Evolutionary conservation across 177 flowering plant genomes (phyloP).

Genomic region (Tripterygium wilfordii): DNA sequence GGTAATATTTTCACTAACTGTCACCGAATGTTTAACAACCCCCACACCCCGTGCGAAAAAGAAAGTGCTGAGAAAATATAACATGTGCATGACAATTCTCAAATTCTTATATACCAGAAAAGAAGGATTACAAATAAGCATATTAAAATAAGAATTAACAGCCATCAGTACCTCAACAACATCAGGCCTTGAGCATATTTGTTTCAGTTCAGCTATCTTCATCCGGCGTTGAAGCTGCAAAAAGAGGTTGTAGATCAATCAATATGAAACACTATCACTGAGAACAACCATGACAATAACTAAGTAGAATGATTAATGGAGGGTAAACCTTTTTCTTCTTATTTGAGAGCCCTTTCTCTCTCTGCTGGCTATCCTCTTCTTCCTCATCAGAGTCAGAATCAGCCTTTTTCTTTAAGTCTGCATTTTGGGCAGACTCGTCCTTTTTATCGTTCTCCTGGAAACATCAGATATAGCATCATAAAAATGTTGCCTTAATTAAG

Average conservation of each 20-base stretch:
- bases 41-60: no score
- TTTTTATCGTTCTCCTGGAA: slow-evolving; percentile 62
- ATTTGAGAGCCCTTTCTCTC: slow-evolving; percentile 86
- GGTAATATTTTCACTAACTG: no score
- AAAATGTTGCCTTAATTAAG: not conserved
- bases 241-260: not conserved
- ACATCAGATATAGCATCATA: not conserved
- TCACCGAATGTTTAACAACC: no score
- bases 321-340: slow-evolving; percentile 86
- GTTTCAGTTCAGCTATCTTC: slow-evolving; percentile 97
- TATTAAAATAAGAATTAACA: no score
- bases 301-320: not conserved
- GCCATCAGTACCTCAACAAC: slow-evolving; percentile 77
- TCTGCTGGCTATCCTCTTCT: slow-evolving; percentile 65
- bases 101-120: no score
- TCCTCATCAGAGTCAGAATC: slow-evolving; percentile 92
- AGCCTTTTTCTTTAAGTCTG: slow-evolving; percentile 42
- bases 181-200: slow-evolving; percentile 85
- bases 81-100: no score
- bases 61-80: no score
- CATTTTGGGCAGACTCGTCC: slow-evolving; percentile 55
- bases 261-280: not conserved
- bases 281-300: not conserved
- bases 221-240: slow-evolving; percentile 87
- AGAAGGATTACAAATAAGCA: no score